These are phyloP conservation scores for Mrakia hoshinonis DNA, from an alignment of 768 basidiomycete genomes.

Conservation along the genomic window DNA sequence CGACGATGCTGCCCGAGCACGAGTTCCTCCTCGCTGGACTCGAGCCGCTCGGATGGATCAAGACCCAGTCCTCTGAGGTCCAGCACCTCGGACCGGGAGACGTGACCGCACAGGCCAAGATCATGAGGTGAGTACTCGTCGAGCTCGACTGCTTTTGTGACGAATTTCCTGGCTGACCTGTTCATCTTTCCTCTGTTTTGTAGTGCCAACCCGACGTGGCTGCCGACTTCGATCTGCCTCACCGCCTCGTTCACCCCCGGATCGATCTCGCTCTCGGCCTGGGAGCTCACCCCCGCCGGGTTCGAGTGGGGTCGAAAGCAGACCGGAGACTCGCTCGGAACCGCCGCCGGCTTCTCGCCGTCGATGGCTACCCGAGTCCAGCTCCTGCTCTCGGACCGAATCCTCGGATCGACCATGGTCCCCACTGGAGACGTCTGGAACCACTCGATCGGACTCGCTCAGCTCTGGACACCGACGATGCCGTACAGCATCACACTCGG, in stretches of 20 bases:
- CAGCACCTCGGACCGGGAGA: constrained; percentile 87
- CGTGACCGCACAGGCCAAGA: constrained; percentile 84
- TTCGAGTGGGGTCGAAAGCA: constrained; percentile 99
- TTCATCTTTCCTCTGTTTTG: background rate
- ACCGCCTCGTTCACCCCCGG: constrained; percentile 82
- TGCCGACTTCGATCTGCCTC: constrained; percentile 84
- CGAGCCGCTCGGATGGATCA: constrained; percentile 91
- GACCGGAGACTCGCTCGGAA: constrained; percentile 55
- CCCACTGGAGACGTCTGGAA: constrained; percentile 95
- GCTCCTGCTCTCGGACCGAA: constrained; percentile 83
- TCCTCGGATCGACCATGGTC: constrained; percentile 90
- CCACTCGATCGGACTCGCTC: constrained; percentile 82
- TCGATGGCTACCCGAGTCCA: constrained; percentile 58
- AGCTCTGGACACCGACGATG: constrained; percentile 75
- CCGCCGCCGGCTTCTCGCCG: constrained; percentile 23
- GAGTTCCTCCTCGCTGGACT: constrained; percentile 91
- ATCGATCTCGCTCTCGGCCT: constrained; percentile 88
- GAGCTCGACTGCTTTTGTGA: too few relatives aligned
- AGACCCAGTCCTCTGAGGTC: constrained; percentile 82
- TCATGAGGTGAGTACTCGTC: constrained; percentile 53
- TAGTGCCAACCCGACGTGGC: constrained; percentile 70
- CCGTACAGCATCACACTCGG: constrained; percentile 77
- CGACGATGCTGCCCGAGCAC: constrained; percentile 79
- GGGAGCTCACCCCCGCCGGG: constrained; percentile 78
- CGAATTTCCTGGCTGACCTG: constrained; percentile 44